Evolutionary conservation across 768 basidiomycete genomes (phyloP), one percentile per base, ranked within the genome.

Genomic region (Pulveroboletus sp.): DNA sequence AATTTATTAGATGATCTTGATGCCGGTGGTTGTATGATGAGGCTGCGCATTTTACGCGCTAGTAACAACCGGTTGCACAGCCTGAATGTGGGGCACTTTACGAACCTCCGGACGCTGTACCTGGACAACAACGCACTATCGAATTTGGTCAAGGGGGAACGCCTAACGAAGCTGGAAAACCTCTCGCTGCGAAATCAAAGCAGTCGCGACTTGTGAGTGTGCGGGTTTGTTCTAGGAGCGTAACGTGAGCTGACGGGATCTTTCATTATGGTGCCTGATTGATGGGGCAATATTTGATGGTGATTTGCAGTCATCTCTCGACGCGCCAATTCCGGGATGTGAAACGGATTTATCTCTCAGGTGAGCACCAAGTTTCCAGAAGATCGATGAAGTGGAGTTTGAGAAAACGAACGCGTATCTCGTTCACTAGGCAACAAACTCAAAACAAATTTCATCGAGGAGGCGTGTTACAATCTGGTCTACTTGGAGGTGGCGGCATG

Each of bases 401-500:
- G 49, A 47, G 54, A 53, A n/a, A 59, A 59, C 29, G 50, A 50
- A 53, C 47, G 60, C 43, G 49, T 50, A 53, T 63, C 49, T 51
- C 37, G 59, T 62, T 60, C 59, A 64, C 60, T 73, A 90, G 89
- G 89, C 37, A 90, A 91, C 69, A 78, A 83, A 52, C 75, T 89
- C 51, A 72, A 75, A 59, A 63, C 64, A 8, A 74, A 75, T 54
- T 86, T 88, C 63, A 64, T 89, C 50, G 72, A 77, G 45, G 82
- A 87, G 60, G 78, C 86, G 43, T 90, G 91, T 71, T 93, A 91
- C 73, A 87, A 92, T 63, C 75, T 99, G 64, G 74, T 87, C 32
- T 97, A 98, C 74, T 75, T 98, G 65, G 96, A 99, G 71, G 74
- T 89, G 39, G 93, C 93, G 16, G 88, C 77, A 23, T 97, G 96